Base-by-base conservation (phyloP, 768 basidiomycete genomes). In the Termitomyces sp. region DNA sequence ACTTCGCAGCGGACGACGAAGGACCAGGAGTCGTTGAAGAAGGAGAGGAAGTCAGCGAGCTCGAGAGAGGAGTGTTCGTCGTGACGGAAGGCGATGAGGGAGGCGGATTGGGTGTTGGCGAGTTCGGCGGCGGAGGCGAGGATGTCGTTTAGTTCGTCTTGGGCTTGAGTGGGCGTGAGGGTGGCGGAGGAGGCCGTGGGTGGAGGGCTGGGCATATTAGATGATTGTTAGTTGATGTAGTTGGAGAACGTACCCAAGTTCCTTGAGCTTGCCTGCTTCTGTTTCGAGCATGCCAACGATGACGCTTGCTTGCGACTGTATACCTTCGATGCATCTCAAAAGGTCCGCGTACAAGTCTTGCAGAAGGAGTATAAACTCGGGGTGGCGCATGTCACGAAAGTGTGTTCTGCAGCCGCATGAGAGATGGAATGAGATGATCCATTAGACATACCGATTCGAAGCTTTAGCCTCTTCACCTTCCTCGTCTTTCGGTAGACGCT, bases 1-100 rank as follows among this genome's bases (percentile, higher is more conserved):
- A 88, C 84, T 71, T 99, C 96, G 69, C 92, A 94, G 65, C 81
- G 81, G 28, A 97, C 83, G 9, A 98, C 94, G 66, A 98, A 98
- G 28, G 81, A 75, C 96, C 96, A 98, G 1, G 91, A 88, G 66
- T 85, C 82, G 58, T 89, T 88, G 79, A 96, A 96, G 60, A 98
- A 79, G 12, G 79, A 81, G 38, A 92, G 77, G 75, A 98, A 98
- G 49, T 88, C 85, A 4, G 80, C 75, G 38, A 98, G 75, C 24
- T 85, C 79, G 24, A 98, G 81, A 13, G 81, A 75, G 0, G 90
- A 81, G 71, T 96, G 92, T 64, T 89, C 87, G 63, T 96, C 93
- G 15, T 88, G 80, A 33, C 96, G 86, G 7, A 86, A 77, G 45
- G 83, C 78, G 44, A 98, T 75, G n/a, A 95, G 80, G 70, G 89